Base-by-base conservation (phyloP, 2,329 filamentous ascomycete genomes). In the Drechslera avenae region DNA sequence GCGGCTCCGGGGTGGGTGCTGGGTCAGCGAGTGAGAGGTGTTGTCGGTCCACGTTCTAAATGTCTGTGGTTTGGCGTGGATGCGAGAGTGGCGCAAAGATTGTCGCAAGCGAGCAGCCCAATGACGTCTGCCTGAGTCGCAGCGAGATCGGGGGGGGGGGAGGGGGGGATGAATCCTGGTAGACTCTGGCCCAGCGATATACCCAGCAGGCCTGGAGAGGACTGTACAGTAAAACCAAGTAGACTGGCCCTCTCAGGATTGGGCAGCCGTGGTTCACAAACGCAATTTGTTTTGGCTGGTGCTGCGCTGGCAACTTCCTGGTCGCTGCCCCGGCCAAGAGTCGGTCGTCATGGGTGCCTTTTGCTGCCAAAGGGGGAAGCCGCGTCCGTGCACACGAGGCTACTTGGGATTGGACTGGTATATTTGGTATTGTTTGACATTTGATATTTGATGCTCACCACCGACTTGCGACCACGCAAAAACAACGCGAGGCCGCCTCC, bases 1-100 rank as follows among this genome's bases (percentile, higher is more conserved):
- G 45, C 31, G 39, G 50, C 43, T 49, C 45, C 50, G 41, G 50
- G 50, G 50, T 8, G 10, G 10, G 26, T 28, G 10, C 26, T 28
- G 26, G 41, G 39, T 34, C 33, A 49, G 56, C 55, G 62, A 63
- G 58, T 60, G 61, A 56, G 59, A 54, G 50, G 40, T 41, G 59
- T 51, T 41, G 53, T 33, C 56, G 54, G 60, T 58, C 56, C 68
- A 71, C 67, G 68, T 69, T 70, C 64, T 47, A 51, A 46, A 49
- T 53, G 43, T 62, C 59, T 62, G 61, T 64, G 63, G 57, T 59
- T 55, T 52, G 54, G 56, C 53, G 59, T 57, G 54, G 48, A 50
- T 28, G 50, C 56, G 37, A 56, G 39, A 41, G 57, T 50, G 53
- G 60, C 61, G 60, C 58, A 59, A 52, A 59, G 58, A 59, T 54